Base-by-base conservation (phyloP, 2,329 filamentous ascomycete species). In the Sporothrix curviconia region DNA sequence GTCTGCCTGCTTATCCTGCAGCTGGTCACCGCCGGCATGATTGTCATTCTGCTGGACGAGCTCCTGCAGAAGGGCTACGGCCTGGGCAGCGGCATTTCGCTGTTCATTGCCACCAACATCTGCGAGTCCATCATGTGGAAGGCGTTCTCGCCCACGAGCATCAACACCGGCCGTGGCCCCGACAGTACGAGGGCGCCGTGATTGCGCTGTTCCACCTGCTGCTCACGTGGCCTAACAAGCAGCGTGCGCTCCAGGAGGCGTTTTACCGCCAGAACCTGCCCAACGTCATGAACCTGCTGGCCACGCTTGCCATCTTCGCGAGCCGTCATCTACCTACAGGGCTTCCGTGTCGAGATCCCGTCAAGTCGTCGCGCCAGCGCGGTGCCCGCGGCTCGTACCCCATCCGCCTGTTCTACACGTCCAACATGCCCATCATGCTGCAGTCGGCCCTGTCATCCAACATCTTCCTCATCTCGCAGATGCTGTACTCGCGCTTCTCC, bases 111-210 rank as follows among this genome's bases (percentile, higher is more conserved):
- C 66, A 99, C 94, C 80, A 97, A 97, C 84, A 97, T 99, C 71
- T 99, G 94, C 89, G 94, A 99, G 82, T 96, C 92, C 58, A 99
- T 99, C 75, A 89, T 99, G 79, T 99, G 94, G 94, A 96, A 96
- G 83, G 94, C 95, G 54, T 97, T 99, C 82, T 97, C 92, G 55
- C 95, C 95, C 58, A 97, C 92, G 60, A 97, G 94, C 71, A 95
- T 97, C 80, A 99, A 99, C 84, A 99, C 95, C 65, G 94, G 94
- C 66, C 91, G 94, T 83, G 94, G 94, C 61, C 95, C 95, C 68
- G 94, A n/a, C n/a, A 99, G 78, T 99, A 97, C 70, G 94, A 99
- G 82, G 94, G 92, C 73, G 94, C 94, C 64, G 91, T 97, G 71
- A 95, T 97, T 72, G 92, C 92, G 63, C 86, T 99, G 65, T 94